A percentile compares a stretch with the other conserved stretches of the same genome.
phyloP scores from a whole-genome alignment of 2,329 filamentous ascomycete genomes.

The Whalleya microplaca region DNA sequence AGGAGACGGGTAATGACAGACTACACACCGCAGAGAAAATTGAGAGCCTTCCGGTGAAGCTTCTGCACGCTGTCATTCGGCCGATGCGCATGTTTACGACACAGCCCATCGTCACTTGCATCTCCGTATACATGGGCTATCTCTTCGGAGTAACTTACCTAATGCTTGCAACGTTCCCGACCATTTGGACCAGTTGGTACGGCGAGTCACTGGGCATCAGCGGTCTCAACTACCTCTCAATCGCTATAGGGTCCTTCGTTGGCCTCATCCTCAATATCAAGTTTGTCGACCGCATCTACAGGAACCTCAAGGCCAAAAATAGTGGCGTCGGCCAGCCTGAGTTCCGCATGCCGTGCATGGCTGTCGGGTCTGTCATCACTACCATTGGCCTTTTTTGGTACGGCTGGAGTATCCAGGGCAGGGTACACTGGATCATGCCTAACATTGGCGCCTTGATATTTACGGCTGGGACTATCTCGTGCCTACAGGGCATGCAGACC shows the following conservation, averaged over 20 bases:
- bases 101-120: constrained; percentile 54
- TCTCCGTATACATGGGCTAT: constrained; percentile 53
- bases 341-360: constrained; percentile 43
- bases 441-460: constrained; percentile 43
- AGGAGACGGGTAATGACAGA: constrained; percentile 55
- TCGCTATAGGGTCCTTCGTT: constrained; percentile 31
- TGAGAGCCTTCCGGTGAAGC: constrained; percentile 34
- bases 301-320: constrained; percentile 44
- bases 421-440: constrained; percentile 46
- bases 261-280: constrained; percentile 43
- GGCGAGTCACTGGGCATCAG: constrained; percentile 26
- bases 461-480: constrained; percentile 34
- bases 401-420: constrained; percentile 43
- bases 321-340: constrained; percentile 40
- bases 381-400: constrained; percentile 45
- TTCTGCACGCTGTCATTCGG: constrained; percentile 44
- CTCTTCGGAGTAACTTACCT: constrained; percentile 52
- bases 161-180: constrained; percentile 51
- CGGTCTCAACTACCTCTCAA: constrained; percentile 37
- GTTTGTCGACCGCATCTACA: constrained; percentile 46
- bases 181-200: constrained; percentile 43
- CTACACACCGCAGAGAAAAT: constrained; percentile 52
- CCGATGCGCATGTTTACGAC: constrained; percentile 52
- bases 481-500: constrained; percentile 30
- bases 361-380: constrained; percentile 39